Evolutionary conservation across 352 stramenopile genomes (phyloP).

Genomic region (Phytophthora brassicae): DNA sequence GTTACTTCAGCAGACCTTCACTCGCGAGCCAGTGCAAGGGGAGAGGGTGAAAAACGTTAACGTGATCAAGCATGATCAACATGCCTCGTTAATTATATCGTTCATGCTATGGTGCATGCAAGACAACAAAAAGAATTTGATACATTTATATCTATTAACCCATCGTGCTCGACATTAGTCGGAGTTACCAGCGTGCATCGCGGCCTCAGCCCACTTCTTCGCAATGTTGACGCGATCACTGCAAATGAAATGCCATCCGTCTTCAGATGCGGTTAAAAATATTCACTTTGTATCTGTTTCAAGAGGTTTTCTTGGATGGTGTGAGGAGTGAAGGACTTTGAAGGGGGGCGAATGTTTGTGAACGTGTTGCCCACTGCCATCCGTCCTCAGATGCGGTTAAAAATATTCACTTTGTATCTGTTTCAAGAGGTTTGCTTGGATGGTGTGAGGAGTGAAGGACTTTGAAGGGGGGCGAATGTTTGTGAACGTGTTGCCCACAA

Average conservation of each 20-base stretch:
- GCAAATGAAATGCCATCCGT: constrained; percentile 7
- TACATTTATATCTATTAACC: background rate
- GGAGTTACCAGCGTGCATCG: background rate
- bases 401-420: background rate
- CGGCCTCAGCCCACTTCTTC: background rate
- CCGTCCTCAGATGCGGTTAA: too few relatives aligned
- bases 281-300: background rate
- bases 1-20: constrained; percentile 23
- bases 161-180: background rate
- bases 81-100: too few relatives aligned
- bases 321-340: constrained; percentile 40
- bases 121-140: background rate
- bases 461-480: constrained; percentile 38
- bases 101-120: too few relatives aligned
- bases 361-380: too few relatives aligned
- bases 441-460: constrained; percentile 40
- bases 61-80: background rate
- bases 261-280: background rate
- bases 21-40: constrained; percentile 15
- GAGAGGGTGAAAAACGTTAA: background rate
- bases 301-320: constrained; percentile 25
- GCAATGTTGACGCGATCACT: constrained; percentile 21
- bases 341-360: constrained; percentile 35
- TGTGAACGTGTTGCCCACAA: constrained; percentile 19
- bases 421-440: constrained; percentile 21